Percentiles rank a stretch among this genome's conserved stretches.
Conservation (phyloP, 257 asterid species). For the Linderniella brevidens region DNA sequence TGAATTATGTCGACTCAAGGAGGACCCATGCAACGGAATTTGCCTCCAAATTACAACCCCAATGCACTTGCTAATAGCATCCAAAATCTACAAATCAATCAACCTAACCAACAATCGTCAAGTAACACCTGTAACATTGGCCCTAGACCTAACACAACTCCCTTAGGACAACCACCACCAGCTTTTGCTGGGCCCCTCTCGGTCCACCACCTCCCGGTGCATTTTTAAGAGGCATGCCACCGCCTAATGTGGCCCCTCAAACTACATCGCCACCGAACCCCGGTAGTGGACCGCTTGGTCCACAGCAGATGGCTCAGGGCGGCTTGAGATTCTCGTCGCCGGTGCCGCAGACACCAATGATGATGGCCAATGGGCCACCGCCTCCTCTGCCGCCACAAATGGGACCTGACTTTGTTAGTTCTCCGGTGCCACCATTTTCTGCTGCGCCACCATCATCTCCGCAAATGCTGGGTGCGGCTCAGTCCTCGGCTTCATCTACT, state of each 20-base stretch:
- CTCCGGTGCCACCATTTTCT: slow-evolving; percentile 52
- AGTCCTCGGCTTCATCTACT: slow-evolving; percentile 53
- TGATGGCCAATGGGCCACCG: slow-evolving; percentile 26
- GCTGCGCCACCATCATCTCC: slow-evolving; percentile 36
- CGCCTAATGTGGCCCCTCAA: slow-evolving; percentile 42
- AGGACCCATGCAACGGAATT: too few relatives aligned
- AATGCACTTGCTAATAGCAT: too few relatives aligned
- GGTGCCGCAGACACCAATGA: slow-evolving; percentile 32
- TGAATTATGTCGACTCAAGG: too few relatives aligned
- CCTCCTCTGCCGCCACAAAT: slow-evolving; percentile 38
- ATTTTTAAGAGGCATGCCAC: slow-evolving; percentile 41
- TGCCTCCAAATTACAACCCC: too few relatives aligned
- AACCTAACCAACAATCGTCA: too few relatives aligned
- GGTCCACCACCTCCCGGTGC: slow-evolving; percentile 74
- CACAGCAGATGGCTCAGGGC: slow-evolving; percentile 24
- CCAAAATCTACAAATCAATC: too few relatives aligned
- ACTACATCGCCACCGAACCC: slow-evolving; percentile 21
- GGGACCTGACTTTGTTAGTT: slow-evolving; percentile 64
- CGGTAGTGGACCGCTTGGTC: slow-evolving; percentile 55
- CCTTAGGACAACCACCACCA: slow-evolving; percentile 70
- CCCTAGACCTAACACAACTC: slow-evolving; percentile 19
- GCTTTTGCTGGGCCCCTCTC: slow-evolving; percentile 53
- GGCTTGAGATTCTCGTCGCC: slow-evolving; percentile 56
- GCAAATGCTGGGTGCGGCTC: slow-evolving; percentile 35
- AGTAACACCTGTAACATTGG: slow-evolving; percentile 8